Percentiles rank a stretch among this genome's conserved stretches.
Evolutionary conservation across 352 stramenopile species (phyloP).

Genomic region (Pythium folliculosum): DNA sequence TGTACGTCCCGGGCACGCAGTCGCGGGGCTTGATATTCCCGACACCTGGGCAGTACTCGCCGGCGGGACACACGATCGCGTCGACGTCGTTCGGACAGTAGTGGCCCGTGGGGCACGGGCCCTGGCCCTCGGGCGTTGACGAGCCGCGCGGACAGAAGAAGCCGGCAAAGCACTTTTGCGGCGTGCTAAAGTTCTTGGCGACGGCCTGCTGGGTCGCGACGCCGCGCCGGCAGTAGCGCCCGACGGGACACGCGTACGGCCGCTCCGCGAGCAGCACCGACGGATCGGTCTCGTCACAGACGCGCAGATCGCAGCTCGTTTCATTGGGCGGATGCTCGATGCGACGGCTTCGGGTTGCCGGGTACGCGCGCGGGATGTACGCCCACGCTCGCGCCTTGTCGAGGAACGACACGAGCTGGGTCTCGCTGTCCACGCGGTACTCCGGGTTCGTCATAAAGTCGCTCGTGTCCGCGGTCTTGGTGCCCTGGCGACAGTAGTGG

Average conservation of each 20-base stretch:
- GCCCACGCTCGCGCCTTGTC: slow-evolving; percentile 51
- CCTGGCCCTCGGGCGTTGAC: slow-evolving; percentile 89
- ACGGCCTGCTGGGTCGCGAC: slow-evolving; percentile 61
- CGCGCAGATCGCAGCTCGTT: slow-evolving; percentile 40
- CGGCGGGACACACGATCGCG: slow-evolving; percentile 91
- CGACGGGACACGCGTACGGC: slow-evolving; percentile 94
- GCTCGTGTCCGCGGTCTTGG: slow-evolving; percentile 78
- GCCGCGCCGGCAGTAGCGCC: slow-evolving; percentile 91
- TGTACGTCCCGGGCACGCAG: slow-evolving; percentile 96
- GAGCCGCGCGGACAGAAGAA: slow-evolving; percentile 97
- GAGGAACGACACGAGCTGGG: slow-evolving; percentile 60
- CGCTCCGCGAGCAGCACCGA: slow-evolving; percentile 75
- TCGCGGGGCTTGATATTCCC: slow-evolving; percentile 91
- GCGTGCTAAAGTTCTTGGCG: slow-evolving; percentile 91
- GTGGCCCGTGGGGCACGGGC: slow-evolving; percentile 94
- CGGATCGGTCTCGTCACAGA: slow-evolving; percentile 52
- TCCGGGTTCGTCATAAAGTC: slow-evolving; percentile 68
- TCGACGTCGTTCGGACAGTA: slow-evolving; percentile 92
- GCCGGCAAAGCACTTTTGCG: slow-evolving; percentile 94
- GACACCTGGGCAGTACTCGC: slow-evolving; percentile 94
- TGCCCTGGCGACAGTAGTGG: slow-evolving; percentile 93
- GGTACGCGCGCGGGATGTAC: slow-evolving; percentile 43
- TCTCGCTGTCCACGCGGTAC: slow-evolving; percentile 66
- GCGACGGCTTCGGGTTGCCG: slow-evolving; percentile 56
- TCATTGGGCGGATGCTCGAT: slow-evolving; percentile 67